phyloP scores from a whole-genome alignment of 306 rosid species.

The Trichosanthes cucumerina region DNA sequence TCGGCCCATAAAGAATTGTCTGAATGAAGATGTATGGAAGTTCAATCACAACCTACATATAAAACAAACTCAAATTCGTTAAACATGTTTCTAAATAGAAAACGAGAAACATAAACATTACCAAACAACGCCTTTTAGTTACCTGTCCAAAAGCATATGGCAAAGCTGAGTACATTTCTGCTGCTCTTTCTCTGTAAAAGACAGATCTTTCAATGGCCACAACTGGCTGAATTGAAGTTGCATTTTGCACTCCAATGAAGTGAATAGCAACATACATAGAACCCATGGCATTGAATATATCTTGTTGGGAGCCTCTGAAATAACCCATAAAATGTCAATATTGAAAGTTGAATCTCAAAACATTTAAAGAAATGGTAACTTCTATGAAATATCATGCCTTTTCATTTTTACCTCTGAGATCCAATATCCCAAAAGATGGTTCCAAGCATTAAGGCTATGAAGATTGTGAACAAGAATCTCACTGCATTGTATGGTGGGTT shows the following conservation, averaged over 20 bases:
- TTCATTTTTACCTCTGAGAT: slow-evolving; percentile 19
- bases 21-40: slow-evolving; percentile 12
- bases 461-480: slow-evolving; percentile 28
- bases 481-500: slow-evolving; percentile 35
- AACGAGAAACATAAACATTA: background rate
- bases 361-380: background rate
- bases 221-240: slow-evolving; percentile 31
- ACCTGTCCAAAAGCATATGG: slow-evolving; percentile 48
- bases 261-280: slow-evolving; percentile 31
- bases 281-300: slow-evolving; percentile 30
- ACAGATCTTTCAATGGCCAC: slow-evolving; percentile 35
- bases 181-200: slow-evolving; percentile 38
- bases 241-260: slow-evolving; percentile 27
- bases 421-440: slow-evolving; percentile 38
- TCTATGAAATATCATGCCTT: background rate
- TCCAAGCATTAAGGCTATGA: slow-evolving; percentile 34
- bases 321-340: background rate
- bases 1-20: slow-evolving; percentile 4
- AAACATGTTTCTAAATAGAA: background rate
- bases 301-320: slow-evolving; percentile 25
- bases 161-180: slow-evolving; percentile 42
- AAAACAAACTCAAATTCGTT: background rate
- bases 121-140: background rate
- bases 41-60: slow-evolving; percentile 9
- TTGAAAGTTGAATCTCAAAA: background rate